Base-by-base conservation (phyloP, 306 rosid species). In the Cicer judaicum region DNA sequence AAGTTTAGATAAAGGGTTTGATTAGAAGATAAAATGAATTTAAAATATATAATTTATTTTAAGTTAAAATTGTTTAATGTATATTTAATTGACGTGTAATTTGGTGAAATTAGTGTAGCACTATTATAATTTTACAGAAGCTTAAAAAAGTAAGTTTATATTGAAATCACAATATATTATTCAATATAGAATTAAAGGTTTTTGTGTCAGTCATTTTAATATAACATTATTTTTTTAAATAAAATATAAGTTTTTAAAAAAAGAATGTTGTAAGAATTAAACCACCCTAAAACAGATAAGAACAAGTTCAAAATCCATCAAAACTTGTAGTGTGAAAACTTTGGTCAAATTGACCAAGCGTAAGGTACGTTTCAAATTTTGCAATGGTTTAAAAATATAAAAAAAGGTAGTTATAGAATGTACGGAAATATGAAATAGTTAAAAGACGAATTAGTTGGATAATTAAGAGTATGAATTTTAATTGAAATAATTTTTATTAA, bases 261-360 rank as follows among this genome's bases (percentile, higher is more conserved):
- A 14, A 49, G n/a, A 49, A 5, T 49, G 55, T 53, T 0, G 0
- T 3, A 15, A 53, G 29, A 7, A 16, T 15, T 2, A 53, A 7
- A 18, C 5, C 18, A 60, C 66, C 24, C 18, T 11, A 18, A 54
- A 54, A 13, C 14, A 10, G 40, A 38, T 34, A 6, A 7, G 9
- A 34, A 29, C 59, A 42, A 7, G 56, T 50, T 5, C 4, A 13
- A 55, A 55, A 55, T 55, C 34, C 6, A 19, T 55, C 2, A 55
- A 18, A 52, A 55, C 13, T 19, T 55, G 34, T 18, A 18, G 62
- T 8, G 21, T 55, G 62, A 55, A 19, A 8, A 53, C 2, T 18
- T 53, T 53, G 12, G 38, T 55, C 62, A 55, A 55, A 36, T 55
- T 55, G 62, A 55, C 62, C 38, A 55, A 13, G n/a, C 14, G 19